Conservation (phyloP, 2,329 filamentous ascomycete genomes). For the Fusarium equiseti region DNA sequence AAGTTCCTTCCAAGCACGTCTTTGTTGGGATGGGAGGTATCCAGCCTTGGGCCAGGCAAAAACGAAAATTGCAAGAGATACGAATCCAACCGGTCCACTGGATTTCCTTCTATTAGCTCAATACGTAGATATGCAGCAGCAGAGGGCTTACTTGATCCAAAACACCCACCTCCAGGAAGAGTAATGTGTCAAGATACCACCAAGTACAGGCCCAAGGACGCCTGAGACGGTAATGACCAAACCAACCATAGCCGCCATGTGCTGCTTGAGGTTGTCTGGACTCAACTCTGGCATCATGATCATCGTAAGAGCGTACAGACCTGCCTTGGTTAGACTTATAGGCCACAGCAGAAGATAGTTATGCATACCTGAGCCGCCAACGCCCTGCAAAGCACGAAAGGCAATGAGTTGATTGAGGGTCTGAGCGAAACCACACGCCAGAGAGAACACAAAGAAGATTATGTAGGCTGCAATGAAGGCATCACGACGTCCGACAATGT, state of each 20-base stretch:
- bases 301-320: slow-evolving; percentile 68
- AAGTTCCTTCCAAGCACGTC: slow-evolving; percentile 61
- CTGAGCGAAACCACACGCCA: slow-evolving; percentile 61
- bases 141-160: slow-evolving; percentile 65
- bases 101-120: slow-evolving; percentile 8
- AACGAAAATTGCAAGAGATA: slow-evolving; percentile 62
- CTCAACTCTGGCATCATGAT: slow-evolving; percentile 65
- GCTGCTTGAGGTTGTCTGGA: slow-evolving; percentile 55
- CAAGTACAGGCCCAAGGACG: slow-evolving; percentile 64
- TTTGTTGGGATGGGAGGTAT: slow-evolving; percentile 54
- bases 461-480: slow-evolving; percentile 64
- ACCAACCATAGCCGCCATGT: slow-evolving; percentile 62
- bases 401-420: slow-evolving; percentile 59
- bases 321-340: slow-evolving; percentile 42
- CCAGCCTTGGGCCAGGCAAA: slow-evolving; percentile 62
- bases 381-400: slow-evolving; percentile 63
- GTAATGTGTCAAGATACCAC: slow-evolving; percentile 63
- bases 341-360: neutral
- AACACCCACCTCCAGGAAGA: slow-evolving; percentile 67
- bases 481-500: slow-evolving; percentile 65
- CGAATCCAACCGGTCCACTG: slow-evolving; percentile 63
- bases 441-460: slow-evolving; percentile 68
- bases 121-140: neutral
- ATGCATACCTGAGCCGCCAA: slow-evolving; percentile 62
- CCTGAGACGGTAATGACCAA: slow-evolving; percentile 62